Percentiles rank a stretch among this genome's conserved stretches.
These are phyloP conservation scores for Monilinia polystroma DNA, from an alignment of 2,329 filamentous ascomycete genomes.

Conservation along the genomic window DNA sequence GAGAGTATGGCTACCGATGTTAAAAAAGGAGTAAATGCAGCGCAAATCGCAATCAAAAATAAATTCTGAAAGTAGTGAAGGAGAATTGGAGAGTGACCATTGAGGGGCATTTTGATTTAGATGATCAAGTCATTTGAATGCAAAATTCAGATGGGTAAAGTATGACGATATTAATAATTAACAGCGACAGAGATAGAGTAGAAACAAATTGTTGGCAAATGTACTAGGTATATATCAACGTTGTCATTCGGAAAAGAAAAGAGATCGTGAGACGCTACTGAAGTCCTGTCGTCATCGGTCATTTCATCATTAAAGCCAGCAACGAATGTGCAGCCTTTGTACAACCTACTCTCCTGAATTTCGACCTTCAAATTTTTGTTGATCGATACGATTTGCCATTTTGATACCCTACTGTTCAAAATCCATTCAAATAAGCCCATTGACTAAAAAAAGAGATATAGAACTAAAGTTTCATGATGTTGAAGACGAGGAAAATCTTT, in stretches of 20 bases:
- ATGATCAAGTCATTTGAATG: not conserved
- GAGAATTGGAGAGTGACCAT: constrained; percentile 26
- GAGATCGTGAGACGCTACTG: not conserved
- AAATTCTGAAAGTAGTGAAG: constrained; percentile 50
- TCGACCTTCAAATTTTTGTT: not conserved
- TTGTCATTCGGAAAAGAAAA: not conserved
- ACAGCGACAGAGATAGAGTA: not conserved
- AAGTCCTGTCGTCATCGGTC: constrained; percentile 15
- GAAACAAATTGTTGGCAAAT: not conserved
- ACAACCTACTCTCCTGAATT: not conserved
- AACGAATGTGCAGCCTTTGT: not conserved
- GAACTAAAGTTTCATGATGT: not conserved
- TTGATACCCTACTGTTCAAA: not conserved
- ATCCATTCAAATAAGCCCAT: not conserved
- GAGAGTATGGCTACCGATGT: constrained; percentile 30
- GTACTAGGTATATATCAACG: no score
- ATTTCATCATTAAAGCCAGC: not conserved
- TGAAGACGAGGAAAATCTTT: not conserved
- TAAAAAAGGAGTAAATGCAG: constrained; percentile 31
- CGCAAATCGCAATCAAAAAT: constrained; percentile 43
- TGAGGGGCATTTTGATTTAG: constrained; percentile 13
- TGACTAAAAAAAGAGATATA: not conserved
- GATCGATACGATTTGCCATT: not conserved
- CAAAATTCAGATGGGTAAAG: not conserved
- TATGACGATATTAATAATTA: not conserved